Base-by-base conservation (phyloP, 305 asterid genomes). In the Fraxinus albicans region DNA sequence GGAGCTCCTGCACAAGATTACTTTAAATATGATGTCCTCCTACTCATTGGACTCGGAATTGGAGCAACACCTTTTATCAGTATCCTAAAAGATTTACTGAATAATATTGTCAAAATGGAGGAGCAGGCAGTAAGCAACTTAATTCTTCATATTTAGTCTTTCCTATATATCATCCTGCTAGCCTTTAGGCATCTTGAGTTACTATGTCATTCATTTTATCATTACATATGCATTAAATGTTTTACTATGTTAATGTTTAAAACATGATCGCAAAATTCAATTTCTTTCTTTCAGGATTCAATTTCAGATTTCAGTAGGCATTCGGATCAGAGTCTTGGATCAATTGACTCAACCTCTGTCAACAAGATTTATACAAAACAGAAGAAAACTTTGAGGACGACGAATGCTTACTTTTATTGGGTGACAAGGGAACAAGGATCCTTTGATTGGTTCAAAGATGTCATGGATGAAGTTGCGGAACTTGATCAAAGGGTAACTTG, bases 1-100 rank as follows among this genome's bases (percentile, higher is more conserved):
- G 99, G 98, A 79, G 99, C 99, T 88, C 99, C 99, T 58, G 98
- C 99, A 42, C 99, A 96, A 87, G 95, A 94, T 88, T 94, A 94
- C 87, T 91, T 88, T 83, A 93, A 96, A 44, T 96, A 96, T 63
- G 98, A 96, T 0, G 98, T 96, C 21, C 91, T 93, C 69, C 82
- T 96, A 73, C 91, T 96, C 31, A 94, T 96, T 2, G 99, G 99
- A 6, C 90, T 96, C 79, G 99, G 99, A 36, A 96, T 96, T 23
- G 99, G 98, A 27, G 99, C 99, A 0, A 96, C 99, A 0, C 99
- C 99, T 42, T 93, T 96, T 90, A 94, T 96, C 81, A 96, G 99
- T 91, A 94, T 96, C 19, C 91, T 94, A 2, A 94, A 96, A 85
- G 99, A 94, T 84, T 87, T 96, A 13, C 95, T 92, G 80, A 93